These are phyloP conservation scores for Neoarthrinium moseri DNA, from an alignment of 2,329 filamentous ascomycete genomes.

Conservation along the genomic window DNA sequence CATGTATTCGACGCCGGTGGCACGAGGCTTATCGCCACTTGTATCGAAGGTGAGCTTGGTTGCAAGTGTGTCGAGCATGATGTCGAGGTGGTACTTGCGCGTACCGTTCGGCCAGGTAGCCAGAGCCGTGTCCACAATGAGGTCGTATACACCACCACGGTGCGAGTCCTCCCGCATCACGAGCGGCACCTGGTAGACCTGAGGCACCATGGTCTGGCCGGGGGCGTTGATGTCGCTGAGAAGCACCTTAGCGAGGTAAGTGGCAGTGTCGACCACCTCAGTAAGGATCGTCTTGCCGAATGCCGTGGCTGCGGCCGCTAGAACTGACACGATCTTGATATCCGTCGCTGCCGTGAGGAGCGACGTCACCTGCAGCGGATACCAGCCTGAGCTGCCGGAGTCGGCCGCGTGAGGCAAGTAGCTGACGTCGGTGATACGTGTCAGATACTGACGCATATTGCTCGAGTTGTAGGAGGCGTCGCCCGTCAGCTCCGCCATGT, in stretches of 20 bases:
- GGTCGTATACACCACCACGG: conserved; percentile 49
- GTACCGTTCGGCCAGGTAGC: conserved; percentile 44
- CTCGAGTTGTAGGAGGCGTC: conserved; percentile 56
- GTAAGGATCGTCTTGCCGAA: conserved; percentile 4
- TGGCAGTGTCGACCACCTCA: conserved; percentile 3
- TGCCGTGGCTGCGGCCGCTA: neutral
- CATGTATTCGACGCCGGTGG: conserved; percentile 40
- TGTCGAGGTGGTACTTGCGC: conserved; percentile 37
- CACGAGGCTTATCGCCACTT: conserved; percentile 26
- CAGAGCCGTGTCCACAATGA: conserved; percentile 29
- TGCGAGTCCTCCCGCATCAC: conserved; percentile 39
- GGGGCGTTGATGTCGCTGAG: conserved; percentile 41
- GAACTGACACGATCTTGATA: conserved; percentile 7
- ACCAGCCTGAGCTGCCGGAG: conserved; percentile 5
- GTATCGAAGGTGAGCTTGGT: conserved; percentile 39
- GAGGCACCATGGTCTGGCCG: conserved; percentile 41
- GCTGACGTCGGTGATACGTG: conserved; percentile 25
- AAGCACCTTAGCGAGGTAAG: conserved; percentile 14
- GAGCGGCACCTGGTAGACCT: conserved; percentile 49
- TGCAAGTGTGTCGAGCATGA: conserved; percentile 34
- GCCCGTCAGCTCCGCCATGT: conserved; percentile 57
- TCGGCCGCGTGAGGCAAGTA: conserved; percentile 5
- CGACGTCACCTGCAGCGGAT: conserved; percentile 7
- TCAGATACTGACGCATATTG: conserved; percentile 62
- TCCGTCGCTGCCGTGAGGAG: conserved; percentile 5